Evolutionary conservation across 805 yeast species (phyloP).

Genomic region (Kodamaea lidongshanica): DNA sequence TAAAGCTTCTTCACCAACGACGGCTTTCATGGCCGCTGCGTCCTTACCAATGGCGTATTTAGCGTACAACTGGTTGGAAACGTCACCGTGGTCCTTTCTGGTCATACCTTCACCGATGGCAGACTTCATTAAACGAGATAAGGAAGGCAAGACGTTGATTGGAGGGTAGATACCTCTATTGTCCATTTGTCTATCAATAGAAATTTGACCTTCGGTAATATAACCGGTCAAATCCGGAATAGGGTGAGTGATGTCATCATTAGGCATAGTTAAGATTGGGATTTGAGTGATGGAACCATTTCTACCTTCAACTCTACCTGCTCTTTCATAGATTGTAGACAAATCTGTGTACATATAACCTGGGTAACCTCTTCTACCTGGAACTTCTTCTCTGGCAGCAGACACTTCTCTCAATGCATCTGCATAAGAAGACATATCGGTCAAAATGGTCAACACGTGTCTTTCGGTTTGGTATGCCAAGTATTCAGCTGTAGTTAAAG

Average conservation of each 20-base stretch:
- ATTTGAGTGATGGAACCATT: conserved; percentile 99
- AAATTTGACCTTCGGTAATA: conserved; percentile 98
- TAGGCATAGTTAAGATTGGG: conserved; percentile 99
- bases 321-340: conserved; percentile 98
- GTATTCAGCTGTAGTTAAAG: conserved; percentile 96
- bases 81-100: conserved; percentile 99
- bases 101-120: conserved; percentile 99
- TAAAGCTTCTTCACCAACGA: conserved; percentile 99
- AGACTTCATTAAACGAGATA: conserved; percentile 96
- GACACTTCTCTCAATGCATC: conserved; percentile 99
- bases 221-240: conserved; percentile 99
- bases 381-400: conserved; percentile 99
- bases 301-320: conserved; percentile 99
- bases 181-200: conserved; percentile 90
- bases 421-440: conserved; percentile 99
- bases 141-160: conserved; percentile 93
- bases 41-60: conserved; percentile 99
- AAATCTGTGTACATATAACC: conserved; percentile 99
- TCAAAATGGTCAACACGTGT: conserved; percentile 94
- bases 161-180: conserved; percentile 99
- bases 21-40: conserved; percentile 99
- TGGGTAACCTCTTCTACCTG: conserved; percentile 99
- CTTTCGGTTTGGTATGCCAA: conserved; percentile 98
- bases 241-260: conserved; percentile 99
- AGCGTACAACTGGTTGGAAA: conserved; percentile 96